Percentiles rank a stretch among this genome's conserved stretches.
phyloP scores from a whole-genome alignment of 257 asterid species.

The Agastache rugosa region DNA sequence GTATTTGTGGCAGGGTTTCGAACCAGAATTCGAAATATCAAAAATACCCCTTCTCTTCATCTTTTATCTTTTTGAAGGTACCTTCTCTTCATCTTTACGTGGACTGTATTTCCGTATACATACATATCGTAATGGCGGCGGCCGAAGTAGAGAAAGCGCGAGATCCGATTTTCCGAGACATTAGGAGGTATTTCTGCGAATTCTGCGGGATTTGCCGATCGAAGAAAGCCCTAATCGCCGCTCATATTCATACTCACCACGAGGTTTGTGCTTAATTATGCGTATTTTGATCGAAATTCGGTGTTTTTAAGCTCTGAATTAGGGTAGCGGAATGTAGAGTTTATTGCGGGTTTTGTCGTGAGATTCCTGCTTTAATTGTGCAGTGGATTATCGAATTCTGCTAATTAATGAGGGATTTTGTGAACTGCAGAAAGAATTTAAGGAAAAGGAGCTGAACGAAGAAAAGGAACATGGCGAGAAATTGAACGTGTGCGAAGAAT shows the following conservation, averaged over 20 bases:
- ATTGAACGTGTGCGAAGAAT: conserved; percentile 63
- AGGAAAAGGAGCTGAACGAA: conserved; percentile 37
- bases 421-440: conserved; percentile 50
- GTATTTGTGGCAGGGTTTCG: not conserved
- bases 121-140: conserved; percentile 25
- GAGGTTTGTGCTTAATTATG: conserved; percentile 46
- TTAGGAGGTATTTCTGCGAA: conserved; percentile 76
- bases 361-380: not conserved
- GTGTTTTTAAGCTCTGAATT: not conserved
- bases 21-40: not conserved
- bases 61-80: too few relatives aligned
- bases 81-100: not conserved
- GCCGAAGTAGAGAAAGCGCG: conserved; percentile 38
- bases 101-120: not conserved
- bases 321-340: not conserved
- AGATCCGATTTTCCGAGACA: conserved; percentile 64
- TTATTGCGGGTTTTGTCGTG: not conserved
- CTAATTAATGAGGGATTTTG: conserved; percentile 13
- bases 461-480: conserved; percentile 37
- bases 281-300: not conserved
- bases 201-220: conserved; percentile 91
- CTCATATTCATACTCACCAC: conserved; percentile 68
- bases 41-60: conserved; percentile 17
- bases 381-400: not conserved
- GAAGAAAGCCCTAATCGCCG: conserved; percentile 71